Evolutionary conservation across 768 basidiomycete genomes (phyloP).

Genomic region (Amylocystis lapponica): DNA sequence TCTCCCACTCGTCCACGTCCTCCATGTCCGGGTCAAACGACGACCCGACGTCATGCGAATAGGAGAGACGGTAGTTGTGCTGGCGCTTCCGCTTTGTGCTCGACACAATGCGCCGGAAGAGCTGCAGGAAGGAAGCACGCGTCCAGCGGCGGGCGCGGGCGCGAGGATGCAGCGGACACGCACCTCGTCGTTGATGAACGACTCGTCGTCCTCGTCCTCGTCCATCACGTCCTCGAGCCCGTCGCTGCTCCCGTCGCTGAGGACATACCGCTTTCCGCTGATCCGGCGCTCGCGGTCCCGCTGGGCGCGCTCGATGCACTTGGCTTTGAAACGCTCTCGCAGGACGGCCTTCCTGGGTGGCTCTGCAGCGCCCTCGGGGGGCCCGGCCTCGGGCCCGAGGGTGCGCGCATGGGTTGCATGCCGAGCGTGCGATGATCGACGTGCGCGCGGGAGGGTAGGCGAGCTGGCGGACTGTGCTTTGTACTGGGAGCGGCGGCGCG

Average conservation of each 20-base stretch:
- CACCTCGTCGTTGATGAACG: slow-evolving; percentile 60
- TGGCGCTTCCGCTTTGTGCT: slow-evolving; percentile 43
- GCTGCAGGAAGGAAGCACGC: slow-evolving; percentile 28
- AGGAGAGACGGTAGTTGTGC: slow-evolving; percentile 58
- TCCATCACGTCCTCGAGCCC: slow-evolving; percentile 46
- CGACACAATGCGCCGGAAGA: slow-evolving; percentile 61
- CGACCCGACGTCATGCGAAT: slow-evolving; percentile 63
- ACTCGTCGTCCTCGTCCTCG: slow-evolving; percentile 50
- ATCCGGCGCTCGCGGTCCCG: slow-evolving; percentile 49
- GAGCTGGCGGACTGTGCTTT: slow-evolving; percentile 34
- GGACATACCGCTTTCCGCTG: slow-evolving; percentile 23
- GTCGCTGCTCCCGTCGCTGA: slow-evolving; percentile 45
- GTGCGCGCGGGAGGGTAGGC: slow-evolving; percentile 20
- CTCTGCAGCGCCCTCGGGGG: slow-evolving; percentile 22
- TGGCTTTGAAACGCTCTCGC: slow-evolving; percentile 53
- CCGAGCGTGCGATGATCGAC: background rate
- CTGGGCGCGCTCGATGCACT: slow-evolving; percentile 56
- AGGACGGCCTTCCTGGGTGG: slow-evolving; percentile 51
- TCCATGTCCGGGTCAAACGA: slow-evolving; percentile 74
- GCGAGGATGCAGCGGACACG: slow-evolving; percentile 6
- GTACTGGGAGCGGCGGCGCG: slow-evolving; percentile 52
- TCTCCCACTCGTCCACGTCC: slow-evolving; percentile 56
- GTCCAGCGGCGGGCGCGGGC: background rate
- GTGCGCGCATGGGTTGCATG: background rate
- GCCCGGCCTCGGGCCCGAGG: background rate